Base-by-base conservation (phyloP, 768 basidiomycete genomes). In the Rhizopogon roseolus region DNA sequence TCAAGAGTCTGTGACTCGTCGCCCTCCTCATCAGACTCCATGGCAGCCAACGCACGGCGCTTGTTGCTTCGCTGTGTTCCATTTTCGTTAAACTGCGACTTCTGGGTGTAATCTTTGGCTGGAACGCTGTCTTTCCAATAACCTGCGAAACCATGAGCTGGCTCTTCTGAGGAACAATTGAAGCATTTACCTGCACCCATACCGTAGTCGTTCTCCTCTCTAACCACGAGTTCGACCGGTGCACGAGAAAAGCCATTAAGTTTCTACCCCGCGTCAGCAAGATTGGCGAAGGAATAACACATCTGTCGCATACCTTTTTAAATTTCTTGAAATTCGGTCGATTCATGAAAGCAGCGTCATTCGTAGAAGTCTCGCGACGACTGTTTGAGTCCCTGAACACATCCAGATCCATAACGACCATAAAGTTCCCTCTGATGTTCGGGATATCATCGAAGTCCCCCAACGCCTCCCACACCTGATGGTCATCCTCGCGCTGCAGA, bases 241-340 rank as follows among this genome's bases (percentile, higher is more conserved):
- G 69, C 62, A 36, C 66, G 64, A 11, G 64, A 55, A 13, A 59
- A 61, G 3, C 49, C 54, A 4, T 54, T 53, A 6, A 57, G 57
- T 60, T 66, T 75, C 74, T 76, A 52, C 14, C 17, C 29, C 34
- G 39, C 41, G 9, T 13, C 41, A 55, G 16, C 19, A 36, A 48
- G 5, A 16, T 25, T 22, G n/a, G 19, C 13, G 34, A 16, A 19
- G 49, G 28, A 14, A 40, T 5, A 36, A 25, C 17, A 25, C 22
- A 36, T 11, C 5, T 34, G 25, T 49, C 3, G 57, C 75, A 29
- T n/a, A 84, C 85, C 78, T 81, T 83, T 58, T 81, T 88, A 60
- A 91, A 92, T 65, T 84, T 90, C 64, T 92, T 92, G 68, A 83
- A 90, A 62, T 92, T 82, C 0, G 80, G 79, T 44, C 73, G 71